Evolutionary conservation across 1,284 basidiomycete species (phyloP).

Genomic region (Sutorius eximius): DNA sequence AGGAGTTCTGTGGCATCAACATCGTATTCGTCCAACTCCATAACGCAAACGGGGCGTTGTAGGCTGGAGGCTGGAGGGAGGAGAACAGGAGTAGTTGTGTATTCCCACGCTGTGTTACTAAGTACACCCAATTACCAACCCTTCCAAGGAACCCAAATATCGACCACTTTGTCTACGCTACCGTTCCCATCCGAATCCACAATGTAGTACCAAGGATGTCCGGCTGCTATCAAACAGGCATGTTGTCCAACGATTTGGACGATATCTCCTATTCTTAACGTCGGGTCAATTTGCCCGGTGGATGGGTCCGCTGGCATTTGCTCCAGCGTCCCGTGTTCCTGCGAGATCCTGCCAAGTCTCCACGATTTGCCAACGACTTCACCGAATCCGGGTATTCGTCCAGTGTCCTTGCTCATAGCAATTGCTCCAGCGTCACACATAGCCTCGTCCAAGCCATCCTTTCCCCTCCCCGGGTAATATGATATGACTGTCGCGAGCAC

Average conservation of each 20-base stretch:
- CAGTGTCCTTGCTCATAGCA: conserved; percentile 83
- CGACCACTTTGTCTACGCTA: conserved; percentile 58
- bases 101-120: conserved; percentile 24
- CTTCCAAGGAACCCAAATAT: conserved; percentile 91
- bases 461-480: conserved; percentile 69
- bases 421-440: conserved; percentile 83
- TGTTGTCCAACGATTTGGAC: conserved; percentile 74
- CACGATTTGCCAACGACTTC: conserved; percentile 70
- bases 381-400: conserved; percentile 71
- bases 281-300: conserved; percentile 26
- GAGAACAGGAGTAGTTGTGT: neutral
- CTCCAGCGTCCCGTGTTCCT: conserved; percentile 78
- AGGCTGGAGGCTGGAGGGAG: neutral
- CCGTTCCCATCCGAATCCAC: conserved; percentile 58
- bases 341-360: conserved; percentile 71
- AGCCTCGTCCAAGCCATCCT: conserved; percentile 64
- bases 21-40: conserved; percentile 64
- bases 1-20: conserved; percentile 85
- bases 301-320: conserved; percentile 33
- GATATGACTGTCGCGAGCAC: conserved; percentile 77
- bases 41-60: conserved; percentile 29
- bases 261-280: conserved; percentile 58
- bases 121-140: conserved; percentile 59
- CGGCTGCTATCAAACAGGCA: conserved; percentile 76
- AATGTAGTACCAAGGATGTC: conserved; percentile 80